Conservation (phyloP, 192 early-diverging fungal species). For the Backusella liffmaniae region DNA sequence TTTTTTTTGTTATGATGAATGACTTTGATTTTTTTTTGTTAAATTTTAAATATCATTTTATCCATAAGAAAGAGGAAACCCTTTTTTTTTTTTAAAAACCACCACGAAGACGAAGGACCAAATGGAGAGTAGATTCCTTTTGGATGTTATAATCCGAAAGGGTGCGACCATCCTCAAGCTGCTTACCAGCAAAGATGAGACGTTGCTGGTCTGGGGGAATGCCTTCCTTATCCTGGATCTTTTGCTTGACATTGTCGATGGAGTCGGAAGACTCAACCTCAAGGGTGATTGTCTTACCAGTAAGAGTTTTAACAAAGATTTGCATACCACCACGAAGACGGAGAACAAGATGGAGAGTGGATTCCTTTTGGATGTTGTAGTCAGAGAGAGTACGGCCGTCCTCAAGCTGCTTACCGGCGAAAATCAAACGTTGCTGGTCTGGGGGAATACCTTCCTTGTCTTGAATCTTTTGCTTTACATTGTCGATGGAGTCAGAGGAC, state of each 20-base stretch:
- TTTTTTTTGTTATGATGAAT: neutral
- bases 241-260: too few relatives aligned
- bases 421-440: constrained; percentile 79
- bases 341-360: constrained; percentile 72
- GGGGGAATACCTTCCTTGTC: constrained; percentile 93
- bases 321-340: constrained; percentile 72
- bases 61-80: neutral
- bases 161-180: too few relatives aligned
- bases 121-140: too few relatives aligned
- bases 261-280: too few relatives aligned
- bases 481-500: constrained; percentile 70
- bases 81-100: constrained; percentile 56
- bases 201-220: too few relatives aligned
- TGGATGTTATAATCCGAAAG: too few relatives aligned
- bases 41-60: neutral
- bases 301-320: constrained; percentile 10
- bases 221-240: too few relatives aligned
- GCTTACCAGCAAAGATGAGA: too few relatives aligned
- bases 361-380: constrained; percentile 84
- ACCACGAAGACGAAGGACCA: constrained; percentile 19
- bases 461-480: constrained; percentile 90
- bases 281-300: too few relatives aligned
- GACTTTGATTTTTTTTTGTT: neutral
- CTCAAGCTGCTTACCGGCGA: constrained; percentile 82
- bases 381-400: constrained; percentile 68